Evolutionary conservation across 106 monocot genomes (phyloP).

Genomic region (Acanthochlamys bracteata): DNA sequence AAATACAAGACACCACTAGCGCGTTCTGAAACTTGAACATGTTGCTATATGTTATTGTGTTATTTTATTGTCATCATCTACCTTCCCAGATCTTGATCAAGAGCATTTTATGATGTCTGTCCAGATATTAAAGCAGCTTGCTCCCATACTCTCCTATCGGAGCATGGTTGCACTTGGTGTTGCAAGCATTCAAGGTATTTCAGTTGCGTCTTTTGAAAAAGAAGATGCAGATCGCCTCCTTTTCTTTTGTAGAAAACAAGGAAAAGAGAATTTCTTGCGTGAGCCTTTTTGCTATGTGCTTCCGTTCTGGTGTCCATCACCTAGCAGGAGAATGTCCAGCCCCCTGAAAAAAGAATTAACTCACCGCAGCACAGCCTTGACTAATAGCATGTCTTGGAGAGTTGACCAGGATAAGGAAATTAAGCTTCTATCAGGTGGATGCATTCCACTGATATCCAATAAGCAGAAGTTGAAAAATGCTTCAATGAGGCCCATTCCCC

Average conservation of each 20-base stretch:
- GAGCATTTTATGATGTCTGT: background rate
- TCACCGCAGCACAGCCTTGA: background rate
- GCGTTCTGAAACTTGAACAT: too few relatives aligned
- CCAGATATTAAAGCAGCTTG: constrained; percentile 79
- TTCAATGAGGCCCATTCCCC: constrained; percentile 77
- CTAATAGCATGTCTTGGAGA: constrained; percentile 20
- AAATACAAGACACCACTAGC: too few relatives aligned
- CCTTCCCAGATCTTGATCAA: too few relatives aligned
- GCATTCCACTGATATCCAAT: background rate
- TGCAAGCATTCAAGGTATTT: constrained; percentile 68
- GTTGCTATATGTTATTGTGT: too few relatives aligned
- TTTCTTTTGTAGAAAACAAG: constrained; percentile 55
- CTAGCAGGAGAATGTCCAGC: constrained; percentile 31
- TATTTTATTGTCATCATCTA: too few relatives aligned
- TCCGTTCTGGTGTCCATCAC: constrained; percentile 46
- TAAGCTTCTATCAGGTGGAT: constrained; percentile 8
- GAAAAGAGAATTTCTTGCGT: constrained; percentile 13
- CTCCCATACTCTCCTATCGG: constrained; percentile 59
- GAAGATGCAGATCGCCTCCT: constrained; percentile 87
- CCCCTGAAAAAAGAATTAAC: constrained; percentile 16
- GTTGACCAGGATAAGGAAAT: constrained; percentile 10
- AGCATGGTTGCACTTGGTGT: constrained; percentile 77
- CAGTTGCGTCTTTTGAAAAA: constrained; percentile 86
- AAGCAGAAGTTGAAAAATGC: constrained; percentile 34
- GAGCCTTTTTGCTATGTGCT: constrained; percentile 11